Conservation (phyloP, 2,329 filamentous ascomycete species). For the Diaporthe nobilis region DNA sequence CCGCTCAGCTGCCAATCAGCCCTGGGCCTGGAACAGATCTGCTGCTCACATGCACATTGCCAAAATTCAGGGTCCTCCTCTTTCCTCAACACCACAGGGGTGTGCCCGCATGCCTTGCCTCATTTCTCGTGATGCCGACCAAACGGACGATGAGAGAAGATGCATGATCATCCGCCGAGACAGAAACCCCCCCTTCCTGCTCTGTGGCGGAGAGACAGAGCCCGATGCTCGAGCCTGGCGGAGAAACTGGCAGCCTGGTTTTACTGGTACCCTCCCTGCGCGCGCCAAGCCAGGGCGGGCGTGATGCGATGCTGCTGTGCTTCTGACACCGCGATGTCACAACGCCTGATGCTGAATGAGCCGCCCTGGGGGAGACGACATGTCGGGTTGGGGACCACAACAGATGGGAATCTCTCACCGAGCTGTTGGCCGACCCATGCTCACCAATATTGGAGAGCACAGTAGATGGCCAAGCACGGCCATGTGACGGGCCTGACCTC, state of each 20-base stretch:
- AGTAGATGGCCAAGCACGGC: constrained; percentile 3
- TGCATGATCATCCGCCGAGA: neutral
- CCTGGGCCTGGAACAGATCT: constrained; percentile 35
- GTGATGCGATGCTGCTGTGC: constrained; percentile 11
- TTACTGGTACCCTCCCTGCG: neutral
- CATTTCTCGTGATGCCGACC: constrained; percentile 15
- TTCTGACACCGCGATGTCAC: constrained; percentile 9
- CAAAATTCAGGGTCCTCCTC: constrained; percentile 29
- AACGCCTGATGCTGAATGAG: constrained; percentile 16
- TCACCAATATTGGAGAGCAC: neutral
- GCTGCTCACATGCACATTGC: constrained; percentile 37
- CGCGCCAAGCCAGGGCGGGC: constrained; percentile 6
- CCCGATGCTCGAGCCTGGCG: neutral
- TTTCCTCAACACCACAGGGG: constrained; percentile 15
- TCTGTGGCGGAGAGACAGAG: neutral
- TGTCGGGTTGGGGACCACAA: constrained; percentile 2
- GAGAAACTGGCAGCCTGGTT: neutral
- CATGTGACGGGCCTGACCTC: constrained; percentile 30
- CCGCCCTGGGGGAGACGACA: neutral
- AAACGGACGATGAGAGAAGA: neutral
- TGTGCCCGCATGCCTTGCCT: constrained; percentile 9
- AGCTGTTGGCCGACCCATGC: neutral
- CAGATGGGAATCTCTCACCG: constrained; percentile 7
- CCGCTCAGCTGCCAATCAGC: constrained; percentile 24
- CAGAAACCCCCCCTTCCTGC: neutral